Base-by-base conservation (phyloP, 768 basidiomycete genomes). In the Podaxis rugospora region DNA sequence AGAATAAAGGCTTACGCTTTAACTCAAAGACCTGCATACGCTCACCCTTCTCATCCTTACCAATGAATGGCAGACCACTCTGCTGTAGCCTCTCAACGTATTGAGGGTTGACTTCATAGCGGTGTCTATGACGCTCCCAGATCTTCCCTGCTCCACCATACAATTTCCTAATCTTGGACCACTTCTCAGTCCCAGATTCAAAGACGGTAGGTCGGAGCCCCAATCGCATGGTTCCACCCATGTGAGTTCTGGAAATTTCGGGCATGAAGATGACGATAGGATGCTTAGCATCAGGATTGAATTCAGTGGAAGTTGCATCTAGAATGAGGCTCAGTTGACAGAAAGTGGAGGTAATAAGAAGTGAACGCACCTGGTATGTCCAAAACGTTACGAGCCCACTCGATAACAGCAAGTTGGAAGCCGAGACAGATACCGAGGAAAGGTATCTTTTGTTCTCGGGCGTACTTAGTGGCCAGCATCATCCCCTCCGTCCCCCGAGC, bases 141-240 rank as follows among this genome's bases (percentile, higher is more conserved):
- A 93, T 92, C 69, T 82, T 89, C 23, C 79, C 82, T 1, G 80
- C 81, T 16, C 89, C 89, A 13, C 89, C 97, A 69, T 98, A 99
- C 69, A 99, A 76, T 70, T 83, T 83, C 35, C 94, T 81, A 23
- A 83, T 76, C 63, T 84, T 85, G 51, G 87, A 89, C 88, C 89
- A 92, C 16, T 71, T 68, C 68, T 89, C 88, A 1, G 86, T 87
- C 11, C 77, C 81, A 7, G 79, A 72, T 59, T 89, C 84, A 72
- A 98, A 98, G 51, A 98, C 83, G 1, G 96, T 99, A 3, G 96
- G 94, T n/a, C 96, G 87, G 44, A 98, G 80, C 23, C 97, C 97
- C n/a, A 98, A 84, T 11, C 97, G 89, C 97, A 99, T 99, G n/a
- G 96, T 99, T 21, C 97, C 97, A 55, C 97, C 97, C 86, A 98